Evolutionary conservation across 306 rosid genomes (phyloP), one percentile per base, ranked within the genome.

Genomic region (Pterocarpus macrocarpus): DNA sequence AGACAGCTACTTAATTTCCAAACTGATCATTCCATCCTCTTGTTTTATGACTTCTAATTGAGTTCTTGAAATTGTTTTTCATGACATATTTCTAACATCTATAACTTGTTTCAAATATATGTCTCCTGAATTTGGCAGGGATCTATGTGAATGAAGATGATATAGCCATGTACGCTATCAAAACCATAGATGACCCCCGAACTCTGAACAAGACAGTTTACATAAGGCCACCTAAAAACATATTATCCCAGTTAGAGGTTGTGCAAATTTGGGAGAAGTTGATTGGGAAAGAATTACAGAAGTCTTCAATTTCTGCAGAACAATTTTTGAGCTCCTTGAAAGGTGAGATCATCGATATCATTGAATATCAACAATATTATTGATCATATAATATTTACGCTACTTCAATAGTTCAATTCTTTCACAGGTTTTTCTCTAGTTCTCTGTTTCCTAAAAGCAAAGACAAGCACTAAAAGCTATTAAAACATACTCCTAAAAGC

Each of bases 91-190:
- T 55, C 28, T 22, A 22, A 22, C 28, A 2, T 15, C 5, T 14
- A 14, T 39, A 7, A 17, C 64, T 35, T 58, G 55, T 41, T 5
- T 47, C 9, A 65, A 50, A 3, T 43, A n/a, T 33, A 4, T 57
- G 5, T 17, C 33, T 41, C 4, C 30, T 52, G 1, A 55, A 56
- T 83, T 52, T 81, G 76, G 80, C 85, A 89, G 94, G 65, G 3
- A 88, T 87, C 41, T 85, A 82, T 80, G 92, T 91, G 39, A 92
- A 91, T 15, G 94, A 91, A 88, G 91, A 91, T 86, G 96, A 91
- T 75, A 22, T 22, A 22, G 28, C 28, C 28, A 22, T 1, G 28
- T 22, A 22, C 28, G 1, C 28, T 22, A 22, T 22, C 28, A 22
- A 22, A 22, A 22, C 28, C 28, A 22, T 22, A 22, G 28, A 22